A percentile compares a stretch with the other conserved stretches of the same genome.
Evolutionary conservation across 139 green algal genomes (phyloP).

Genomic region (Auxenochlorella pyrenoidosa): DNA sequence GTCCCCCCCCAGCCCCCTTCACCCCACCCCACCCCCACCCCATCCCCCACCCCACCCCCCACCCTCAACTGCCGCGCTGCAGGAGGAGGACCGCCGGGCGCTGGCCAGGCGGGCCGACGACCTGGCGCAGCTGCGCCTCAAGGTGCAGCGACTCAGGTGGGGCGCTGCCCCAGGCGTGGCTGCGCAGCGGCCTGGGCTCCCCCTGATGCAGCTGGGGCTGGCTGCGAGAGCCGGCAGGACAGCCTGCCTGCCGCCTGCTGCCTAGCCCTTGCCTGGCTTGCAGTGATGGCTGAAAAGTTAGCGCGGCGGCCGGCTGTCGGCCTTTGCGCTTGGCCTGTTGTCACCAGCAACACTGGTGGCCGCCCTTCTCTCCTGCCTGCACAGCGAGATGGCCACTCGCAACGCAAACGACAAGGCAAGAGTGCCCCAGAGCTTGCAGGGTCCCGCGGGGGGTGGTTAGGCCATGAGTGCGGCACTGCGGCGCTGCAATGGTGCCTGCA

Average conservation of each 20-base stretch:
- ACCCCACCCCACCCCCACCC: too few relatives aligned
- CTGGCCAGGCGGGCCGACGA: conserved; percentile 15
- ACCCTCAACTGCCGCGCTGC: not conserved
- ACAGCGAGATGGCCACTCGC: conserved; percentile 22
- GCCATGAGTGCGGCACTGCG: too few relatives aligned
- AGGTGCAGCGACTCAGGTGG: conserved; percentile 21
- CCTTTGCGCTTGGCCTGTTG: not conserved
- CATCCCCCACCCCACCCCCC: not conserved
- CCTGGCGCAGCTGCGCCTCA: conserved; percentile 16
- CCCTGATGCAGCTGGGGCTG: not conserved
- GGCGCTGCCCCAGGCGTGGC: too few relatives aligned
- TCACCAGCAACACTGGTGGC: too few relatives aligned
- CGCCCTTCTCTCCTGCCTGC: too few relatives aligned
- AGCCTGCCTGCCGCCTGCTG: not conserved
- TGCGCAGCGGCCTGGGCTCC: not conserved
- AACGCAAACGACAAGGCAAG: conserved; percentile 12
- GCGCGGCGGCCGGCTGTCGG: not conserved
- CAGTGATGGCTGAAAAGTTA: not conserved
- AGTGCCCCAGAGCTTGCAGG: too few relatives aligned
- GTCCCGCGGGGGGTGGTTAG: too few relatives aligned
- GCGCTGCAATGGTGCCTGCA: too few relatives aligned
- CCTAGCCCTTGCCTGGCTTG: not conserved
- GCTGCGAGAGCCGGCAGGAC: not conserved
- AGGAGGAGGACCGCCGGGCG: conserved; percentile 14
- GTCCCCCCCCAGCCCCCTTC: too few relatives aligned